Evolutionary conservation across 768 basidiomycete genomes (phyloP).

Genomic region (Tephrocybe sp.): DNA sequence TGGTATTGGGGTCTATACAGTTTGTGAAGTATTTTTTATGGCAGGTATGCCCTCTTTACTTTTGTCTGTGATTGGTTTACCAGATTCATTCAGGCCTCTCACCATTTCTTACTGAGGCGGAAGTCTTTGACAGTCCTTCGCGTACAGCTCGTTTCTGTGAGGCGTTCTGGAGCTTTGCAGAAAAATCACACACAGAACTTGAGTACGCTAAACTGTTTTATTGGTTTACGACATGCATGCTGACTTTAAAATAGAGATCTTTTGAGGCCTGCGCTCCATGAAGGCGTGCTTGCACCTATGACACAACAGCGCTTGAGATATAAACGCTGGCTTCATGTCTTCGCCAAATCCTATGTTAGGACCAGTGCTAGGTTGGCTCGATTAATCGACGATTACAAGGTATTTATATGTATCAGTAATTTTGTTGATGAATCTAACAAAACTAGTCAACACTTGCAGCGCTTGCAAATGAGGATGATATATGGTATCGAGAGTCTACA

Average conservation of each 20-base stretch:
- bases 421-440: too few relatives aligned
- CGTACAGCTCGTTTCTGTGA: slow-evolving; percentile 17
- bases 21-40: too few relatives aligned
- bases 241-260: background rate
- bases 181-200: slow-evolving; percentile 6
- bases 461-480: too few relatives aligned
- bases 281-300: background rate
- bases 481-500: too few relatives aligned
- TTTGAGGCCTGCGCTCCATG: background rate
- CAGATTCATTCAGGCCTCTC: too few relatives aligned
- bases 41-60: too few relatives aligned
- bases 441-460: too few relatives aligned
- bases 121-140: slow-evolving; percentile 21
- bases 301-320: slow-evolving; percentile 11
- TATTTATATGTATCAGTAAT: too few relatives aligned
- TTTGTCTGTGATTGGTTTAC: too few relatives aligned
- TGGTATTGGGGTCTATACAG: too few relatives aligned
- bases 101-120: too few relatives aligned
- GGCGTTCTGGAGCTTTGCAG: slow-evolving; percentile 16
- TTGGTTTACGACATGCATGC: background rate
- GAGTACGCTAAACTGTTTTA: slow-evolving; percentile 4
- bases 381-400: slow-evolving; percentile 15
- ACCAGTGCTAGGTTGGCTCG: slow-evolving; percentile 5
- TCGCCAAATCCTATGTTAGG: slow-evolving; percentile 9
- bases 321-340: slow-evolving; percentile 20